Evolutionary conservation across 768 basidiomycete species (phyloP), one percentile per base, ranked within the genome.

Genomic region (Mycena pura): DNA sequence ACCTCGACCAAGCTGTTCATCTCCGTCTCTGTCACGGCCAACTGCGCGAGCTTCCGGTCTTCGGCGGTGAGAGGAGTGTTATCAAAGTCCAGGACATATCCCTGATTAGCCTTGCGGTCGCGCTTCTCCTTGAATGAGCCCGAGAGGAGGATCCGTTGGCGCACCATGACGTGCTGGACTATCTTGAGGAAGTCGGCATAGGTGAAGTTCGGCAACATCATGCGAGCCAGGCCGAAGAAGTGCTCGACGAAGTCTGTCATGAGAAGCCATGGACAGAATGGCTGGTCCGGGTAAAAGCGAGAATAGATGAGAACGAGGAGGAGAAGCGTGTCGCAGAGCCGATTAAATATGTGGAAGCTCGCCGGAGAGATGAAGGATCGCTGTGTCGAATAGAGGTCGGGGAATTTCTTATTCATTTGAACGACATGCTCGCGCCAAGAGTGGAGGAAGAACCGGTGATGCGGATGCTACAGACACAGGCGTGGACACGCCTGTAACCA

Each of bases 301-400:
- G 60, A 4, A 49, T 66, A 71, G 4, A 65, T 65, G 21, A 72
- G 48, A 1, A 50, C 54, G 0, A 71, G 62, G 0, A 64, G 21
- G 19, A 73, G 19, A 2, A 73, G 51, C 0, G 55, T 65, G 40
- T 73, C 72, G 31, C 72, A 73, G 6, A 70, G 56, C 3, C 68
- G 64, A 29, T 73, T 71, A 45, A 73, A 68, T 3, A 71, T 71
- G 34, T 72, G 60, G 51, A 73, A 72, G 57, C 69, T 71, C 0
- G 69, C 54, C 0, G 69, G 52, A 0, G 69, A 69, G 15, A 72
- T 72, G 45, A 70, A 72, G 0, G 69, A 69, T 3, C 65, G 57
- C 0, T 51, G 22, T 3, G 45, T 40, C 1, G 63, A 62, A 49
- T 69, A 70, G 2, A 72, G 60, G 45, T 69, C 70, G 0, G 69